Evolutionary conservation across 768 basidiomycete genomes (phyloP).

Genomic region (Macrocybe gigantea): DNA sequence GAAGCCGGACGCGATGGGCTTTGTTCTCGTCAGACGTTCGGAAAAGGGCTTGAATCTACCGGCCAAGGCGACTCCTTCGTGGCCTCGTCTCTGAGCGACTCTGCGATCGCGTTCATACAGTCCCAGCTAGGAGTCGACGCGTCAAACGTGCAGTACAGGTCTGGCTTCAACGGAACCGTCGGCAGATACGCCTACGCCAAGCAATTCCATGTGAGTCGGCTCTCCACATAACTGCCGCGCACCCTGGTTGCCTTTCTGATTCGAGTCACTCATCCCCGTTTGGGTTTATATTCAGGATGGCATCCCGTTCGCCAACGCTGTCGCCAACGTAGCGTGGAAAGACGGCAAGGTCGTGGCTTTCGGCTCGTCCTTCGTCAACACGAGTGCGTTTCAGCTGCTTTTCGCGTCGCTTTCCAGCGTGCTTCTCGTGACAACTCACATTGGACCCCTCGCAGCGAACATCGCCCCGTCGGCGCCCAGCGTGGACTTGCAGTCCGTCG

Average conservation of each 20-base stretch:
- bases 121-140: conserved; percentile 11
- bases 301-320: conserved; percentile 14
- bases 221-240: background rate
- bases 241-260: background rate
- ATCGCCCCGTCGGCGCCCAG: conserved; percentile 31
- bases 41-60: conserved; percentile 10
- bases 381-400: conserved; percentile 21
- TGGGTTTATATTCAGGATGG: conserved; percentile 4
- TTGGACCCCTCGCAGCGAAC: conserved; percentile 3
- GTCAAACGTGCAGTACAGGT: conserved; percentile 12
- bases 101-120: conserved; percentile 11
- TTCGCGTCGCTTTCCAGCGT: background rate
- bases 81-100: conserved; percentile 5
- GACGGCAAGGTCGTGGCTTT: conserved; percentile 29
- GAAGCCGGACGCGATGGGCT: background rate
- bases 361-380: conserved; percentile 40
- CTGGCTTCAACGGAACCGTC: conserved; percentile 15
- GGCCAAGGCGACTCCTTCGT: conserved; percentile 5
- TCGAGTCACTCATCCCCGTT: background rate
- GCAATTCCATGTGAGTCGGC: conserved; percentile 21
- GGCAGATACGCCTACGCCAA: conserved; percentile 22
- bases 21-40: conserved; percentile 9
- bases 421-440: background rate
- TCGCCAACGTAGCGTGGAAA: conserved; percentile 15
- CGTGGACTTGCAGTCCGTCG: conserved; percentile 26